Conservation (phyloP, 352 stramenopile genomes). For the Globisporangium paroecandrum region DNA sequence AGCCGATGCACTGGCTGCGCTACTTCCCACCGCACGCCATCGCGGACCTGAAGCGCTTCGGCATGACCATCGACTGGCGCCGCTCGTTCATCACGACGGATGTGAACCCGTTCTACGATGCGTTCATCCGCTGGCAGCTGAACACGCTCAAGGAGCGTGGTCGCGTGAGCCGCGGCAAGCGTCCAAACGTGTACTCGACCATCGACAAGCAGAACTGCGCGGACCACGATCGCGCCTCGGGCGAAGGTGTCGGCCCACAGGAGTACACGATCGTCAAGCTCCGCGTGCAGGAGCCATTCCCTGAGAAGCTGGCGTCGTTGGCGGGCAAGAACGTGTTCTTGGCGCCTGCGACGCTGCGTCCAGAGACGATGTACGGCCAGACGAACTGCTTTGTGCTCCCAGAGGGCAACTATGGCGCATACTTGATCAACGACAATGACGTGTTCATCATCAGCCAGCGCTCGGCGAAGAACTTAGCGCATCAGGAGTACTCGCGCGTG, state of each 20-base stretch:
- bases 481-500: slow-evolving; percentile 90
- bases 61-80: slow-evolving; percentile 96
- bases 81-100: slow-evolving; percentile 99
- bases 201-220: slow-evolving; percentile 98
- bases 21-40: slow-evolving; percentile 98
- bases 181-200: slow-evolving; percentile 98
- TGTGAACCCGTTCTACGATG: slow-evolving; percentile 99
- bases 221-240: slow-evolving; percentile 98
- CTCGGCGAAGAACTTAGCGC: slow-evolving; percentile 92
- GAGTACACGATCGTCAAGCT: slow-evolving; percentile 99
- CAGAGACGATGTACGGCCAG: slow-evolving; percentile 99
- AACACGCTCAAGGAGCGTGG: slow-evolving; percentile 93
- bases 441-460: slow-evolving; percentile 95
- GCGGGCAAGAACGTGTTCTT: slow-evolving; percentile 93
- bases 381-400: slow-evolving; percentile 99
- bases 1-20: slow-evolving; percentile 97
- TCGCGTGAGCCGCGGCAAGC: slow-evolving; percentile 92
- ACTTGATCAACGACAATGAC: slow-evolving; percentile 93
- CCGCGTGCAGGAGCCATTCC: slow-evolving; percentile 80
- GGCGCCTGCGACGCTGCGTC: slow-evolving; percentile 96
- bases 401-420: slow-evolving; percentile 98
- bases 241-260: slow-evolving; percentile 98
- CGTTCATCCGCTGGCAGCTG: slow-evolving; percentile 99
- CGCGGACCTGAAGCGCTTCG: slow-evolving; percentile 97
- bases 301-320: slow-evolving; percentile 73